These are phyloP conservation scores for Maudiozyma humilis DNA, from an alignment of 1,139 yeast genomes.

Conservation along the genomic window DNA sequence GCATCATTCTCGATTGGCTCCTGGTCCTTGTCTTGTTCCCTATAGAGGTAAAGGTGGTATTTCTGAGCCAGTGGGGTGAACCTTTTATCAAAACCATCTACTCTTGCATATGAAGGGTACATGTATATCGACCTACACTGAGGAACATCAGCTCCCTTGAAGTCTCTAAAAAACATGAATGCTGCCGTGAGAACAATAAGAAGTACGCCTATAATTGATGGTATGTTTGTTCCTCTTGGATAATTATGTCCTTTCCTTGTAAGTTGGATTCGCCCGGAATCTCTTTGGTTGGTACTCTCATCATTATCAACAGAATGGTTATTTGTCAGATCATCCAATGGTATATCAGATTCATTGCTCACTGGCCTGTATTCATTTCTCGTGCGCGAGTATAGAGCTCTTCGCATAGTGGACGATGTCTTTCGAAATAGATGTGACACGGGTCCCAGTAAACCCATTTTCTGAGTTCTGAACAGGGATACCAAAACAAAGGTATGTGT, in stretches of 20 bases:
- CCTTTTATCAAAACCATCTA: conserved; percentile 60
- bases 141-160: conserved; percentile 38
- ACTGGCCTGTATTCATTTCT: neutral
- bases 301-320: too few species aligned
- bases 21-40: conserved; percentile 67
- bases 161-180: conserved; percentile 12
- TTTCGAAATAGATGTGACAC: neutral
- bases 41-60: conserved; percentile 70
- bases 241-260: neutral
- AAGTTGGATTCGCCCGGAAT: neutral
- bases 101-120: conserved; percentile 71
- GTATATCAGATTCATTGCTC: neutral
- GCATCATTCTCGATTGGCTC: conserved; percentile 39
- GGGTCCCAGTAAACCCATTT: neutral
- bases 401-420: conserved; percentile 1
- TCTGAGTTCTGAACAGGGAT: neutral
- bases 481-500: too few species aligned
- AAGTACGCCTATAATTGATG: conserved; percentile 14
- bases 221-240: conserved; percentile 1
- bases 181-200: conserved; percentile 10
- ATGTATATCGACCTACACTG: conserved; percentile 55
- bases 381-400: neutral
- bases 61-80: conserved; percentile 71
- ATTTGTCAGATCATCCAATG: too few species aligned
- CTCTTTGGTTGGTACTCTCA: neutral